A percentile compares a stretch with the other conserved stretches of the same genome.
Evolutionary conservation across 2,329 filamentous ascomycete species (phyloP).

Genomic region (Trichoderma simmonsii): DNA sequence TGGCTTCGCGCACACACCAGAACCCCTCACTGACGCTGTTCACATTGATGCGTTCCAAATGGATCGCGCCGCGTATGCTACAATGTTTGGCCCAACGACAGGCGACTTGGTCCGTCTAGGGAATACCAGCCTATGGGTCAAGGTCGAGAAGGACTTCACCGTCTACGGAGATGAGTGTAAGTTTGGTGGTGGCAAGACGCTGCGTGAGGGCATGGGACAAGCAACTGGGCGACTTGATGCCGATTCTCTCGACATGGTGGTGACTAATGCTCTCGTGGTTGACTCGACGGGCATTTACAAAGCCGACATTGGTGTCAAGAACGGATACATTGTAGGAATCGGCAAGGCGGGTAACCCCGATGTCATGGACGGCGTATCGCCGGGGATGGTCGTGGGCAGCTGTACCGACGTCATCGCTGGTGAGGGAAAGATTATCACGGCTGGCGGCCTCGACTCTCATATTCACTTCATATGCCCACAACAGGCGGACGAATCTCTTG

Average conservation of each 20-base stretch:
- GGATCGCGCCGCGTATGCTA: slow-evolving; percentile 73
- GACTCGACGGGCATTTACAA: slow-evolving; percentile 95
- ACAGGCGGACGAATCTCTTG: slow-evolving; percentile 77
- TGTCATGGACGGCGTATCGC: slow-evolving; percentile 83
- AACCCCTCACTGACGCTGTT: slow-evolving; percentile 54
- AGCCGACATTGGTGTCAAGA: slow-evolving; percentile 90
- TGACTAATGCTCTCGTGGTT: slow-evolving; percentile 85
- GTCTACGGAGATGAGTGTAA: slow-evolving; percentile 89
- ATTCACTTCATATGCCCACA: slow-evolving; percentile 96
- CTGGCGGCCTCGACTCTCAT: slow-evolving; percentile 84
- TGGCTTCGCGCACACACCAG: slow-evolving; percentile 74
- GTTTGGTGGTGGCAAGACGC: slow-evolving; percentile 90
- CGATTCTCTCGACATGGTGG: slow-evolving; percentile 76
- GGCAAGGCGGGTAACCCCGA: slow-evolving; percentile 98
- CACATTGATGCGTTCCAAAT: slow-evolving; percentile 64
- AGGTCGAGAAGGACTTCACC: slow-evolving; percentile 82
- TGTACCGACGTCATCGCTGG: slow-evolving; percentile 90
- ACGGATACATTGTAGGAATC: slow-evolving; percentile 81
- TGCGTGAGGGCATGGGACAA: slow-evolving; percentile 95
- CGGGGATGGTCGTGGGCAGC: slow-evolving; percentile 76
- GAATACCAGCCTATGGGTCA: slow-evolving; percentile 83
- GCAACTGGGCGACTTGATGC: slow-evolving; percentile 71
- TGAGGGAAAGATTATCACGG: slow-evolving; percentile 86
- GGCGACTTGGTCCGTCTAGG: slow-evolving; percentile 83
- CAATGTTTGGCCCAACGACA: slow-evolving; percentile 90